These are phyloP conservation scores for Coccomyxa subellipsoidea DNA, from an alignment of 163 green algal genomes.

Conservation along the genomic window DNA sequence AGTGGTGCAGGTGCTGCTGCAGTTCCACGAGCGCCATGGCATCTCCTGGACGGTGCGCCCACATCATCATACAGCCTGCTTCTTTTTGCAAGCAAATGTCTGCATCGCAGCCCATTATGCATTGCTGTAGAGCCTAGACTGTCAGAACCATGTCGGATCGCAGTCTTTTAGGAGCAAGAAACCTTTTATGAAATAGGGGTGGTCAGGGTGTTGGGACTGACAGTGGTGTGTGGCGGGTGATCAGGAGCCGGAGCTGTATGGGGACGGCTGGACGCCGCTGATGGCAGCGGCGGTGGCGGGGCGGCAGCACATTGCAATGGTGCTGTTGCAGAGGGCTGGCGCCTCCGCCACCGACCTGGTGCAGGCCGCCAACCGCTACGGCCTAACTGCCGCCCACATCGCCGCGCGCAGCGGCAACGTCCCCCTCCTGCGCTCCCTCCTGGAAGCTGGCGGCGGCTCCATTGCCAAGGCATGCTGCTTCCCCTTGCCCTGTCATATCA, in stretches of 20 bases:
- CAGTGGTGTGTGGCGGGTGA: constrained; percentile 12
- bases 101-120: too few relatives aligned
- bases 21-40: constrained; percentile 28
- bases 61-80: too few relatives aligned
- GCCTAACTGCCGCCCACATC: constrained; percentile 58
- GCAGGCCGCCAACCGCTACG: constrained; percentile 59
- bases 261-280: constrained; percentile 67
- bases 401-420: constrained; percentile 56
- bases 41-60: constrained; percentile 53
- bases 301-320: constrained; percentile 42
- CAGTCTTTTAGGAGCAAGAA: too few relatives aligned
- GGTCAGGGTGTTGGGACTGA: neutral
- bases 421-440: constrained; percentile 54
- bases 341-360: constrained; percentile 30
- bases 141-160: too few relatives aligned
- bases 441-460: constrained; percentile 20
- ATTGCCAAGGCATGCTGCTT: neutral
- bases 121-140: too few relatives aligned
- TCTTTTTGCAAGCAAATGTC: too few relatives aligned
- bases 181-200: neutral
- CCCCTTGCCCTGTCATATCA: neutral
- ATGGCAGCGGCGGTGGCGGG: constrained; percentile 65
- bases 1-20: constrained; percentile 58
- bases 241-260: constrained; percentile 49
- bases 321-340: constrained; percentile 43